Evolutionary conservation across 1,139 yeast genomes (phyloP).

Genomic region (Arxiozyma bovina): DNA sequence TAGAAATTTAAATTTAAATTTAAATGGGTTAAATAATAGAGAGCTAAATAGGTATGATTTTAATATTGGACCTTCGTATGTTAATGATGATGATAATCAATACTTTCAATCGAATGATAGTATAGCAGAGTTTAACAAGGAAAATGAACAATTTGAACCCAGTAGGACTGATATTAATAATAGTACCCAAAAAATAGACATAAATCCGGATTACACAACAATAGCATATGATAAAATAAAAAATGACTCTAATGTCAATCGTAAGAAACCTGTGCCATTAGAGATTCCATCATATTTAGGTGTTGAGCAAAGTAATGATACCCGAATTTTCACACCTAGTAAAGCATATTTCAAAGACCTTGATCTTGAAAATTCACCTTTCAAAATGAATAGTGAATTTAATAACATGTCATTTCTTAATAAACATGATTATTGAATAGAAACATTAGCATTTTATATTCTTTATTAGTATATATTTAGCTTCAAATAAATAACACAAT

Average conservation of each 20-base stretch:
- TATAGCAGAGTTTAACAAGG: too few species aligned
- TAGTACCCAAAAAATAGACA: too few species aligned
- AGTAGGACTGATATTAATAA: too few species aligned
- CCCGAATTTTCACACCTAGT: slow-evolving; percentile 7
- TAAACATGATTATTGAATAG: background rate
- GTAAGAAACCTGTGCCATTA: background rate
- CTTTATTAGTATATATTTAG: background rate
- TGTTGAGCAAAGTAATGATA: background rate
- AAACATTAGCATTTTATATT: background rate
- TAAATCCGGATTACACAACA: background rate
- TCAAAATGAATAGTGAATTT: background rate
- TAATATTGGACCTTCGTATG: background rate
- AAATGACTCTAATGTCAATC: background rate
- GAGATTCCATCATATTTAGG: background rate
- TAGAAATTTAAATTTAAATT: background rate
- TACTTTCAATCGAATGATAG: too few species aligned
- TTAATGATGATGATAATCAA: too few species aligned
- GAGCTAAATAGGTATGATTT: background rate
- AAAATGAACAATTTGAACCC: background rate
- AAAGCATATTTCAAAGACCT: slow-evolving; percentile 8
- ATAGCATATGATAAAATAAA: background rate
- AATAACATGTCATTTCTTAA: background rate
- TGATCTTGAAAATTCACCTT: slow-evolving; percentile 1
- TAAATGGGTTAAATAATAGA: background rate
- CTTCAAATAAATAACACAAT: background rate